Evolutionary conservation across 345 rosid species (phyloP).

Genomic region (Sonneratia alba): DNA sequence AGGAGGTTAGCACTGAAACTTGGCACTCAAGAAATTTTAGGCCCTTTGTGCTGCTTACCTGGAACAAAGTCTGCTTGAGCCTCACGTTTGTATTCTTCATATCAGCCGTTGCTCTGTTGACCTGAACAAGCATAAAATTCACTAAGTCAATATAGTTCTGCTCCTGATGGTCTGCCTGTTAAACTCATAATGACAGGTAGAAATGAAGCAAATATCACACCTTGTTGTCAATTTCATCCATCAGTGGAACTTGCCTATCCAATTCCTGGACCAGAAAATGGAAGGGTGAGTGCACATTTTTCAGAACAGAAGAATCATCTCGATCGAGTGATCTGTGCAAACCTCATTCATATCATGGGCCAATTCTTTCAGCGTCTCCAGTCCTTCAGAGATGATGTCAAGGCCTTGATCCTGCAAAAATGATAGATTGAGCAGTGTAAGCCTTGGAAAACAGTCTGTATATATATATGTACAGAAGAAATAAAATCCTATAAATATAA

Average conservation of each 20-base stretch:
- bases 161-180: background rate
- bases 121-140: slow-evolving; percentile 28
- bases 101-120: slow-evolving; percentile 58
- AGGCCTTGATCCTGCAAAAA: slow-evolving; percentile 48
- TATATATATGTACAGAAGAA: background rate
- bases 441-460: background rate
- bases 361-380: slow-evolving; percentile 33
- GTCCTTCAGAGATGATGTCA: slow-evolving; percentile 44
- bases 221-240: slow-evolving; percentile 79
- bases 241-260: slow-evolving; percentile 72
- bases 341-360: slow-evolving; percentile 79
- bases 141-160: background rate
- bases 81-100: slow-evolving; percentile 61
- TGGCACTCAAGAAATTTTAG: background rate
- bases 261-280: slow-evolving; percentile 39
- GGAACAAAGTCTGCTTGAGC: slow-evolving; percentile 55
- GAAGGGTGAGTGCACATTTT: background rate
- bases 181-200: background rate
- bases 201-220: slow-evolving; percentile 19
- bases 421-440: background rate
- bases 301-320: background rate
- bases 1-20: background rate
- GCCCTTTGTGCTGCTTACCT: slow-evolving; percentile 28
- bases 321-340: slow-evolving; percentile 2
- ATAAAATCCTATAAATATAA: background rate